A percentile compares a stretch with the other conserved stretches of the same genome.
phyloP scores from a whole-genome alignment of 768 basidiomycete genomes.

The Scleroderma bovista region DNA sequence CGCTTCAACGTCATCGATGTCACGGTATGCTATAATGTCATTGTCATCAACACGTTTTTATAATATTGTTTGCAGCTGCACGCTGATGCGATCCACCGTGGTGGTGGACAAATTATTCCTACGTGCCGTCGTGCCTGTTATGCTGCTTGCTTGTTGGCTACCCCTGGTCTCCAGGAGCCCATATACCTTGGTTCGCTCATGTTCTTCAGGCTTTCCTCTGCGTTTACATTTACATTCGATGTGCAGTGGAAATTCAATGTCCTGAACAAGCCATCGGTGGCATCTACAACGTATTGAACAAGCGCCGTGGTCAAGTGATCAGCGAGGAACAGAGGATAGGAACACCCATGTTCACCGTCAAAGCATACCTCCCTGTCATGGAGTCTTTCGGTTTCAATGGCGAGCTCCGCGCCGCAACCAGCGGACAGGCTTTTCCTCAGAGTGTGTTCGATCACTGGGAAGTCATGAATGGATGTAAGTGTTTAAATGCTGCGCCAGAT shows the following conservation, averaged over 20 bases:
- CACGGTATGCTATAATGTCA: slow-evolving; percentile 50
- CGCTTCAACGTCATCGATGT: slow-evolving; percentile 96
- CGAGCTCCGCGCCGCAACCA: slow-evolving; percentile 86
- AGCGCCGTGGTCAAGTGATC: slow-evolving; percentile 97
- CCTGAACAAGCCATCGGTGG: slow-evolving; percentile 97
- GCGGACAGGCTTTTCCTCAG: slow-evolving; percentile 98
- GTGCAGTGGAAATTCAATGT: slow-evolving; percentile 91
- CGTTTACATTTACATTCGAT: neutral
- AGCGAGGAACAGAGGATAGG: slow-evolving; percentile 94
- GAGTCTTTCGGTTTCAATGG: slow-evolving; percentile 98
- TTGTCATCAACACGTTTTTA: neutral
- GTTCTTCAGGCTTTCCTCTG: neutral
- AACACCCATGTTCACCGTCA: slow-evolving; percentile 99
- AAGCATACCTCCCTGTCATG: slow-evolving; percentile 89
- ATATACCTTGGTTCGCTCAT: slow-evolving; percentile 73
- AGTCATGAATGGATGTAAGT: slow-evolving; percentile 73
- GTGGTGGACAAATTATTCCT: slow-evolving; percentile 97
- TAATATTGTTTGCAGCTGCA: slow-evolving; percentile 57
- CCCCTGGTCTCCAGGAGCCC: slow-evolving; percentile 91
- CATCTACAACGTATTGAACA: slow-evolving; percentile 92
- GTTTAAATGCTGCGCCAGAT: neutral
- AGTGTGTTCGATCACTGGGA: slow-evolving; percentile 93
- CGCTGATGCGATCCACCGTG: slow-evolving; percentile 98
- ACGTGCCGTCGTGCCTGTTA: slow-evolving; percentile 95
- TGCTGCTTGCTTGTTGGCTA: slow-evolving; percentile 89